Base-by-base conservation (phyloP, 169 alveolate species). In the Toxoplasma gondii region DNA sequence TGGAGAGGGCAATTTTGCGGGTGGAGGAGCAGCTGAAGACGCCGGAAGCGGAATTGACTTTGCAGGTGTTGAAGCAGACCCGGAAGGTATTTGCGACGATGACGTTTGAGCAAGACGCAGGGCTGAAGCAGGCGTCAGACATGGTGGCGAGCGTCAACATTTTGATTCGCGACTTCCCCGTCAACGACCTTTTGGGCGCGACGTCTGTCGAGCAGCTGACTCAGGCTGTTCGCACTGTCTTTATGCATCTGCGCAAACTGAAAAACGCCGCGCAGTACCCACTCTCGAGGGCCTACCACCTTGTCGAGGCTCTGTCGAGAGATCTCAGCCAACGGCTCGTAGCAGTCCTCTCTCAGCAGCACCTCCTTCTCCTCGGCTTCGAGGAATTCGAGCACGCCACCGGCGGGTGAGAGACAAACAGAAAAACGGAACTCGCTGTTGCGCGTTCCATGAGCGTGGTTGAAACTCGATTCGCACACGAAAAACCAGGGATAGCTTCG, bases 141-240 rank as follows among this genome's bases (percentile, higher is more conserved):
- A 97, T 97, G 86, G 99, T 98, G 36, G 96, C 97, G 82, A 98
- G 97, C 82, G 98, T 98, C 90, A 98, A 98, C 96, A 94, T 97
- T 74, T 95, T 99, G 87, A 98, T 99, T 96, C 98, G 98, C 87
- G 99, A 99, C 95, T 98, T 98, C 91, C 99, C 99, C 34, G 97
- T 99, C 54, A 97, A 98, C 90, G 98, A 98, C 84, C 94, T 99
- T 91, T 96, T 98, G 58, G 98, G 98, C 38, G 99, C 99, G 17
- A 97, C 96, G 27, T 97, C 97, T 34, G 93, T 99, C 67, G 98
- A 96, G 49, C 98, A 98, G 88, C 96, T 98, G 41, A 96, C 96
- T 49, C 97, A 97, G 70, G 99, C 99, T 43, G 96, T 99, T 45
- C 96, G 98, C 43, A 96, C 97, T 43, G 97, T 99, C 83, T 99